A percentile compares a stretch with the other conserved stretches of the same genome.
These are phyloP conservation scores for Hypoxylon intermedium DNA, from an alignment of 495 filamentous ascomycete species.

Conservation along the genomic window DNA sequence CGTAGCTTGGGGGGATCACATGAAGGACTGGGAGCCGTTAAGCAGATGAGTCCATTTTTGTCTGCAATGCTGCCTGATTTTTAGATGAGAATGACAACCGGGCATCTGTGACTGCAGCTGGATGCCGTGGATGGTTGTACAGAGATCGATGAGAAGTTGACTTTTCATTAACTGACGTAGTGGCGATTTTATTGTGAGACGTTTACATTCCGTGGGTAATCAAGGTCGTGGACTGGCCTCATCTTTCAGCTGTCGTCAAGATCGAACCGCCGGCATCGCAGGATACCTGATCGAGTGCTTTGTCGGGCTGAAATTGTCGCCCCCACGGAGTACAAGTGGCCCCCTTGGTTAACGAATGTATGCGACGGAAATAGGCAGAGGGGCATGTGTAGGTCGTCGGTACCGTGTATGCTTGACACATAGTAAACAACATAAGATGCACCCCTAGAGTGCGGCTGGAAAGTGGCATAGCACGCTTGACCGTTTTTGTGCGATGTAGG, in stretches of 20 bases:
- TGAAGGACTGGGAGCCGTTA: too few relatives aligned
- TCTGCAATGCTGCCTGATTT: not conserved
- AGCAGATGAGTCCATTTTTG: conserved; percentile 1
- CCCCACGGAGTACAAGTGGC: not conserved
- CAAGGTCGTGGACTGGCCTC: conserved; percentile 24
- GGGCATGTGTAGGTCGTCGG: too few relatives aligned
- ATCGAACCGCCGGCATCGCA: not conserved
- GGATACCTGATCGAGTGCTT: not conserved
- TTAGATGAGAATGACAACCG: conserved; percentile 2
- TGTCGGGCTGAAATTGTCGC: too few relatives aligned
- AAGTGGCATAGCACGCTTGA: too few relatives aligned
- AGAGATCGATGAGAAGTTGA: conserved; percentile 15
- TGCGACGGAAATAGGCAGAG: too few relatives aligned
- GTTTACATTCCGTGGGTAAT: conserved; percentile 1
- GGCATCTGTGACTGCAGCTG: not conserved
- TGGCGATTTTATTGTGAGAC: conserved; percentile 14
- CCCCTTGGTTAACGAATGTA: not conserved
- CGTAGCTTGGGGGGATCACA: too few relatives aligned
- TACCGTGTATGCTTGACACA: too few relatives aligned
- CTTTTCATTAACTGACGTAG: conserved; percentile 4
- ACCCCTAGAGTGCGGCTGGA: too few relatives aligned
- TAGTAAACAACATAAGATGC: too few relatives aligned
- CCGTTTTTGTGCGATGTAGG: too few relatives aligned
- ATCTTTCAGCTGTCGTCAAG: conserved; percentile 23
- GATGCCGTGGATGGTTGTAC: conserved; percentile 15